These are phyloP conservation scores for Passiflora organensis DNA, from an alignment of 345 rosid genomes.

Conservation along the genomic window DNA sequence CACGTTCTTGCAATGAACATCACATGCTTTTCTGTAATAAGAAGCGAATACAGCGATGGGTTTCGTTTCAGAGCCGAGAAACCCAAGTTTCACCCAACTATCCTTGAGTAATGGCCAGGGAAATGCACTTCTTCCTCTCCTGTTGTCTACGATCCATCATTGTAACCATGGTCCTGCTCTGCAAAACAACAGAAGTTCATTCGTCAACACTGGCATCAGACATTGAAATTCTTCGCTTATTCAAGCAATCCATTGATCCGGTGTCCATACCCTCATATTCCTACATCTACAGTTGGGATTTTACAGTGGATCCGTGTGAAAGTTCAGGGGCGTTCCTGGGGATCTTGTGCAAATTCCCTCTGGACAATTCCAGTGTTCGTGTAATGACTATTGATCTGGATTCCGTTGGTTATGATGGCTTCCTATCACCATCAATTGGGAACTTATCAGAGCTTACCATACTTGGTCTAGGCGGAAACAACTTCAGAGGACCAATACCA, in stretches of 20 bases:
- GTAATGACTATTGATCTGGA: constrained; percentile 46
- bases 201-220: constrained; percentile 30
- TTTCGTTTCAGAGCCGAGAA: neutral
- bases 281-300: constrained; percentile 50
- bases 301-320: constrained; percentile 49
- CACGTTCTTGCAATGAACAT: neutral
- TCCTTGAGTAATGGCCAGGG: neutral
- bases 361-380: constrained; percentile 34
- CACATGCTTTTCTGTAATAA: neutral
- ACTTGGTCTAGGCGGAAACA: constrained; percentile 37
- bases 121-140: neutral
- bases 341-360: constrained; percentile 42
- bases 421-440: constrained; percentile 37
- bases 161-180: neutral
- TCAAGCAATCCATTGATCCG: constrained; percentile 40
- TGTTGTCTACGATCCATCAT: neutral
- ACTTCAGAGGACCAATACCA: constrained; percentile 56
- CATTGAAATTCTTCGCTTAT: constrained; percentile 30
- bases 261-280: constrained; percentile 38
- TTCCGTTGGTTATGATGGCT: constrained; percentile 51
- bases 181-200: constrained; percentile 3
- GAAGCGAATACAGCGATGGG: neutral
- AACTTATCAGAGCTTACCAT: constrained; percentile 48
- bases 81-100: neutral
- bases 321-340: constrained; percentile 39